phyloP scores from a whole-genome alignment of 257 asterid species.

The Ajuga chamaepitys region DNA sequence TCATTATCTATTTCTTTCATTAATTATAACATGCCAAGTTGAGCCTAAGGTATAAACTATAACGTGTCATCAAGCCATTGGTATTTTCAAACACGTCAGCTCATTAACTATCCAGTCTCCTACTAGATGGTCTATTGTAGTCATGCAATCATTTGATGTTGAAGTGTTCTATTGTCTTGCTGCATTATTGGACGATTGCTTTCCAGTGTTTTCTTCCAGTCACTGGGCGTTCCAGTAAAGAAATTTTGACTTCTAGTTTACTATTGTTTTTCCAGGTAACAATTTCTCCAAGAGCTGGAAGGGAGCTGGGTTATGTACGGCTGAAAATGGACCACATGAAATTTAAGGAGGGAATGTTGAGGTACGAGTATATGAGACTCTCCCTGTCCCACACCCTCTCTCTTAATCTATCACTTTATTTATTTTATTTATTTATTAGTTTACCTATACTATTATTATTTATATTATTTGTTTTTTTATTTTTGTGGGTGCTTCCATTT shows the following conservation, averaged over 20 bases:
- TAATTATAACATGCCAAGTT: neutral
- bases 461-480: too few species aligned
- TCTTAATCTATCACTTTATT: too few species aligned
- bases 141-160: neutral
- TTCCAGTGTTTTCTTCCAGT: neutral
- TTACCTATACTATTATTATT: too few species aligned
- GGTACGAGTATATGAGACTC: slow-evolving; percentile 29
- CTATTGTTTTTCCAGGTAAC: slow-evolving; percentile 47
- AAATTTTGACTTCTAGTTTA: slow-evolving; percentile 6
- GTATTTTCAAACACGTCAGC: neutral
- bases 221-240: neutral
- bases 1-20: neutral
- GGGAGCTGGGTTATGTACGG: slow-evolving; percentile 84
- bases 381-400: too few species aligned
- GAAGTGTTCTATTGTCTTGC: neutral
- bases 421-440: too few species aligned
- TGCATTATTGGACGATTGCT: neutral
- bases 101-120: neutral
- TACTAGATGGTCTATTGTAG: neutral
- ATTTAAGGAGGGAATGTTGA: slow-evolving; percentile 75
- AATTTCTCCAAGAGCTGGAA: slow-evolving; percentile 89
- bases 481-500: neutral
- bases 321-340: slow-evolving; percentile 72
- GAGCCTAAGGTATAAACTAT: neutral
- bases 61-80: neutral